Conservation (phyloP, 1,284 basidiomycete genomes). For the Melampsora abietis-canadensis region DNA sequence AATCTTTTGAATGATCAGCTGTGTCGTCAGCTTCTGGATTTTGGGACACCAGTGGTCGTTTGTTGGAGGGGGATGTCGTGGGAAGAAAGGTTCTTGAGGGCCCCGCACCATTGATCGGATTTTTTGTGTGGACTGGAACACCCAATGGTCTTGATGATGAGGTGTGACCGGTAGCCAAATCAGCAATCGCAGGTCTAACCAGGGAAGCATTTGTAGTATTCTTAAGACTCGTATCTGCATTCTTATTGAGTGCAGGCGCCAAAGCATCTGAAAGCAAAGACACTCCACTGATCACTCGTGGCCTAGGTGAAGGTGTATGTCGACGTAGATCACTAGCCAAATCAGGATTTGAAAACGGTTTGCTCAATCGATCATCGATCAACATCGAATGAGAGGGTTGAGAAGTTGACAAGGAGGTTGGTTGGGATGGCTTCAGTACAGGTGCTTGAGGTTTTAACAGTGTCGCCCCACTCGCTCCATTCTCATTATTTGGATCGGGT, state of each 20-base stretch:
- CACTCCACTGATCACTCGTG: background rate
- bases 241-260: too few species aligned
- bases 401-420: slow-evolving; percentile 1
- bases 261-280: too few species aligned
- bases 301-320: background rate
- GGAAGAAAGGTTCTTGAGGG: background rate
- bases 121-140: too few species aligned
- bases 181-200: too few species aligned
- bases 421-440: slow-evolving; percentile 15
- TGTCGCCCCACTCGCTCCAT: background rate
- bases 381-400: slow-evolving; percentile 15
- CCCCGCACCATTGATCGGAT: background rate
- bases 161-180: too few species aligned
- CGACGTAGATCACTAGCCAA: slow-evolving; percentile 1
- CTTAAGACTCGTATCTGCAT: too few species aligned
- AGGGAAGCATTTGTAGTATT: too few species aligned
- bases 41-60: background rate
- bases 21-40: too few species aligned
- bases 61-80: background rate
- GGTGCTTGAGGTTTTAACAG: slow-evolving; percentile 13
- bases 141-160: background rate
- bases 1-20: background rate
- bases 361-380: slow-evolving; percentile 3
- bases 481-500: slow-evolving; percentile 32
- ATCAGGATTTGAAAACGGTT: background rate